Evolutionary conservation across 768 basidiomycete species (phyloP).

Genomic region (Lentinula detonsa): DNA sequence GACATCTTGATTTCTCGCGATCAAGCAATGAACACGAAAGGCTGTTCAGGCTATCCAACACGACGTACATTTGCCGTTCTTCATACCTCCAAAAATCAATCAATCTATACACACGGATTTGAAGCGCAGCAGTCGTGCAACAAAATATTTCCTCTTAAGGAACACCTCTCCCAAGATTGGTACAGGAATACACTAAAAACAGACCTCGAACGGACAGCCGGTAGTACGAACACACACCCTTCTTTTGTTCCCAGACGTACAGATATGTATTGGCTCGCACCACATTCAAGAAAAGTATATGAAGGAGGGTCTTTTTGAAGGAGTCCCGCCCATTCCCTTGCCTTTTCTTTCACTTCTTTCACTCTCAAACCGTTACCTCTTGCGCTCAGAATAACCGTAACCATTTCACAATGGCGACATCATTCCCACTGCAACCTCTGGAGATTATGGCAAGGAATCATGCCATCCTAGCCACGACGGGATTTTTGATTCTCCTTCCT

Average conservation of each 20-base stretch:
- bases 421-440: conserved; percentile 16
- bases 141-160: not conserved
- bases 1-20: not conserved
- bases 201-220: not conserved
- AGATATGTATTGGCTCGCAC: not conserved
- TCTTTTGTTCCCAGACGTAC: not conserved
- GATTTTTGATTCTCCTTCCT: conserved; percentile 54
- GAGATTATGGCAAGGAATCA: conserved; percentile 38
- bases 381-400: not conserved
- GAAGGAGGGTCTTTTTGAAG: not conserved
- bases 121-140: not conserved
- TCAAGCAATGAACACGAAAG: not conserved
- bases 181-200: not conserved
- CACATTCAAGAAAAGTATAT: not conserved
- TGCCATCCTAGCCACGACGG: conserved; percentile 43
- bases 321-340: not conserved
- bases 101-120: not conserved
- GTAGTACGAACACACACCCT: not conserved
- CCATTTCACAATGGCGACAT: not conserved
- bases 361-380: not conserved
- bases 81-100: not conserved
- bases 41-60: not conserved
- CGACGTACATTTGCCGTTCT: not conserved
- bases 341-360: not conserved
- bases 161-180: not conserved